Percentiles rank a stretch among this genome's conserved stretches.
phyloP scores from a whole-genome alignment of 352 stramenopile species.

The Saprolegnia parasitica region DNA sequence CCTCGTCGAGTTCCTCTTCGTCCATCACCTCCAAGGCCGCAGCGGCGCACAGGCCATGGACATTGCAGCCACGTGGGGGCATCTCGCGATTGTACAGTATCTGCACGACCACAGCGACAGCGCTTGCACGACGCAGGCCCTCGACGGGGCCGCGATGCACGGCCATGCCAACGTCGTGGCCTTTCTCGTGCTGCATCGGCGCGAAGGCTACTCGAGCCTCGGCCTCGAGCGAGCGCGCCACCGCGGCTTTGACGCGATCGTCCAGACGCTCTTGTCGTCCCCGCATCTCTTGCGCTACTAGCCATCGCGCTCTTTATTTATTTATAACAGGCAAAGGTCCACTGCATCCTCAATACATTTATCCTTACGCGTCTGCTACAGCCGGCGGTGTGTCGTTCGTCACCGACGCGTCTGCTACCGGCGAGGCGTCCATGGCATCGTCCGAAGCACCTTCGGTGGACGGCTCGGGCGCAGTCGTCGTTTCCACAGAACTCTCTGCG shows the following conservation, averaged over 20 bases:
- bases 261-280: background rate
- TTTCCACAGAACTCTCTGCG: too few relatives aligned
- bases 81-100: conserved; percentile 26
- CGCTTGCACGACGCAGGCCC: conserved; percentile 23
- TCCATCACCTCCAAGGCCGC: background rate
- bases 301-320: too few relatives aligned
- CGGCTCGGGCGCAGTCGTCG: too few relatives aligned
- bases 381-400: background rate
- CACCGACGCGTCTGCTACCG: background rate
- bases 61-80: conserved; percentile 21
- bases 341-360: conserved; percentile 1
- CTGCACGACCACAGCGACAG: conserved; percentile 15
- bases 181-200: conserved; percentile 12
- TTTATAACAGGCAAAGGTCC: too few relatives aligned
- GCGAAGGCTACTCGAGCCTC: conserved; percentile 20
- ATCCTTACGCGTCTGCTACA: conserved; percentile 12
- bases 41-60: conserved; percentile 27
- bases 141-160: conserved; percentile 24
- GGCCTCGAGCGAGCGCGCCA: background rate
- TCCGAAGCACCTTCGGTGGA: too few relatives aligned
- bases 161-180: conserved; percentile 25
- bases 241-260: background rate
- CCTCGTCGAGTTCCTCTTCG: conserved; percentile 16
- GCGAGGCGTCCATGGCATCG: background rate
- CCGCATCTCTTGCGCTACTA: background rate